Evolutionary conservation across 192 early-diverging fungal genomes (phyloP).

Genomic region (Lunasporangiospora selenospora): DNA sequence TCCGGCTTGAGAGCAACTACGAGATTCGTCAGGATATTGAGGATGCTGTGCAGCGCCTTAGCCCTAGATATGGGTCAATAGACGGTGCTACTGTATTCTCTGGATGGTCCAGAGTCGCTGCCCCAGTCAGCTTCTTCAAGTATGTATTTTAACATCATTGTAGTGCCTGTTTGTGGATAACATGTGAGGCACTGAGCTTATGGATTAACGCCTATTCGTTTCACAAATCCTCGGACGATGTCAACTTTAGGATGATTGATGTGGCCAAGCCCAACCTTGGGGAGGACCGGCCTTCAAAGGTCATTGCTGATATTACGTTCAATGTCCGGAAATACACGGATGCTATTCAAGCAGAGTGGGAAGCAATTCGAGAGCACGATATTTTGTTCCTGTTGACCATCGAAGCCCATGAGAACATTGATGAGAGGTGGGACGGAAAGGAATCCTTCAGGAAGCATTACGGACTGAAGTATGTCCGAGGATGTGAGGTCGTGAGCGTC

Average conservation of each 20-base stretch:
- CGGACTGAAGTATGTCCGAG: conserved; percentile 84
- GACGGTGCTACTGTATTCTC: conserved; percentile 75
- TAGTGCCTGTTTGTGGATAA: background rate
- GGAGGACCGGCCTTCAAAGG: conserved; percentile 70
- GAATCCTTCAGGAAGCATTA: conserved; percentile 65
- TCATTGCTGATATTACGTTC: conserved; percentile 83
- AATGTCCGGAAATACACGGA: conserved; percentile 72
- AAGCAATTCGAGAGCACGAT: conserved; percentile 81
- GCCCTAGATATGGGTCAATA: conserved; percentile 63
- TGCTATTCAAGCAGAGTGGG: conserved; percentile 88
- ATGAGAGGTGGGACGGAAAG: conserved; percentile 51
- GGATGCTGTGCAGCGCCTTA: conserved; percentile 84
- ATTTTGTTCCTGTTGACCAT: conserved; percentile 88
- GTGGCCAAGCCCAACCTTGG: conserved; percentile 75
- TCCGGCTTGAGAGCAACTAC: conserved; percentile 81
- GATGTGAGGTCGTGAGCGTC: conserved; percentile 83
- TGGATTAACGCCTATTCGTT: too few relatives aligned
- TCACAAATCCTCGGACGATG: too few relatives aligned
- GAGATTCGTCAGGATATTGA: conserved; percentile 90
- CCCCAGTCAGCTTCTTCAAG: conserved; percentile 70
- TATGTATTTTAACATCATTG: conserved; percentile 34
- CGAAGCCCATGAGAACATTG: conserved; percentile 56
- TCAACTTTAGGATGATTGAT: conserved; percentile 72
- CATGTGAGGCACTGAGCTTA: too few relatives aligned
- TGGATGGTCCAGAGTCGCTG: conserved; percentile 95